Conservation (phyloP, 1,284 basidiomycete species). For the Ganoderma boninense region DNA sequence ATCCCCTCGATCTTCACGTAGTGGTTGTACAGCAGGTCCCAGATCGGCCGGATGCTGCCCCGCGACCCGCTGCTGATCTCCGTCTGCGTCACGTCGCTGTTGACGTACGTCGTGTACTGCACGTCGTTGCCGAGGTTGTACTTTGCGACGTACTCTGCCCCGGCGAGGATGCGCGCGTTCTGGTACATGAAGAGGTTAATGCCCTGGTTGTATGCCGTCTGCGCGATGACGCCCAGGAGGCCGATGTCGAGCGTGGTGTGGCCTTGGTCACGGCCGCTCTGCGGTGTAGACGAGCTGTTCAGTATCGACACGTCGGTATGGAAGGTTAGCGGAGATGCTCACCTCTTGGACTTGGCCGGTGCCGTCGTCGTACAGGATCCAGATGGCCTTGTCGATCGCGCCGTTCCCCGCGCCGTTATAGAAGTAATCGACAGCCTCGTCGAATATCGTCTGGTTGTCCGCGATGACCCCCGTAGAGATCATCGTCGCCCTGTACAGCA, state of each 20-base stretch:
- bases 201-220: conserved; percentile 16
- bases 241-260: conserved; percentile 17
- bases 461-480: conserved; percentile 12
- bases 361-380: conserved; percentile 14
- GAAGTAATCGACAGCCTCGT: conserved; percentile 17
- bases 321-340: no score
- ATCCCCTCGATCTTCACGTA: conserved; percentile 14
- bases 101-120: conserved; percentile 19
- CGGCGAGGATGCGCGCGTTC: conserved; percentile 15
- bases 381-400: conserved; percentile 15
- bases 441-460: conserved; percentile 18
- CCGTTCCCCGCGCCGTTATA: conserved; percentile 17
- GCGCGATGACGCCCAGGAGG: conserved; percentile 16
- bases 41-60: conserved; percentile 17
- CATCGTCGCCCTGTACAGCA: conserved; percentile 19
- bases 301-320: neutral
- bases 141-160: conserved; percentile 18
- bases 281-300: neutral
- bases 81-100: conserved; percentile 20
- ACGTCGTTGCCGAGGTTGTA: conserved; percentile 23
- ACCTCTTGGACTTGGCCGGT: conserved; percentile 18
- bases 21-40: conserved; percentile 21
- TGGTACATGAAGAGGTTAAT: conserved; percentile 8
- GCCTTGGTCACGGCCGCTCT: conserved; percentile 18
- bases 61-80: conserved; percentile 16